Evolutionary conservation across 2,329 filamentous ascomycete species (phyloP), one percentile per base, ranked within the genome.

Genomic region (Ascochyta clinopodiicola): DNA sequence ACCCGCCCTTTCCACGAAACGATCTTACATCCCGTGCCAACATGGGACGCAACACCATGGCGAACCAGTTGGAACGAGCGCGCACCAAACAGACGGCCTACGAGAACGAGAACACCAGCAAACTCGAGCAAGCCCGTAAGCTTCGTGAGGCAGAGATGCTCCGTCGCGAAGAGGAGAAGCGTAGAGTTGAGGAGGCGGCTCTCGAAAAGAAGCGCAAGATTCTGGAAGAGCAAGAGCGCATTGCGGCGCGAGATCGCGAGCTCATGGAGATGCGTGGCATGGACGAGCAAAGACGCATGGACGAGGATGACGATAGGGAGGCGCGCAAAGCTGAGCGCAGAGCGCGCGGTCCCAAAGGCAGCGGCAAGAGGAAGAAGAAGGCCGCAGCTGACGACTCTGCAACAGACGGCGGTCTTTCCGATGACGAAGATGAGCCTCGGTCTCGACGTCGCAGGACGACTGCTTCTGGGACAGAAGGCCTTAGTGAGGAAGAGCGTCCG

Each of bases 1-100:
- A 83, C 57, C 86, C 95, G 4, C 96, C 95, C 0, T 99, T 97
- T 76, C 95, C 94, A 6, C 89, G 91, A 66, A 84, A 89, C 57
- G 92, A 97, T 65, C 86, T 99, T 32, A 94, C 98, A 75, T 91
- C 96, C 77, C 92, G 96, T 71, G 94, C 95, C 38, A 96, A 91
- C 81, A 99, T 99, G 95, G 93, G 92, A 62, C 88, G 90, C 57
- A 96, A 97, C 74, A 99, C 96, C 1, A 91, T 96, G 79, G 89
- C 91, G 62, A 92, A 91, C 68, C 94, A 99, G 75, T 85, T 99
- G 12, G 91, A 96, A 69, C 88, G 92, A 67, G 89, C 91, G 4
- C 86, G 94, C 43, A 88, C 91, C 62, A 89, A 86, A 63, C 95
- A 99, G 74, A 88, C 86, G 60, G 91, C 96, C 60, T 98, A 96